Base-by-base conservation (phyloP, 768 basidiomycete species). In the Naematelia encephala region DNA sequence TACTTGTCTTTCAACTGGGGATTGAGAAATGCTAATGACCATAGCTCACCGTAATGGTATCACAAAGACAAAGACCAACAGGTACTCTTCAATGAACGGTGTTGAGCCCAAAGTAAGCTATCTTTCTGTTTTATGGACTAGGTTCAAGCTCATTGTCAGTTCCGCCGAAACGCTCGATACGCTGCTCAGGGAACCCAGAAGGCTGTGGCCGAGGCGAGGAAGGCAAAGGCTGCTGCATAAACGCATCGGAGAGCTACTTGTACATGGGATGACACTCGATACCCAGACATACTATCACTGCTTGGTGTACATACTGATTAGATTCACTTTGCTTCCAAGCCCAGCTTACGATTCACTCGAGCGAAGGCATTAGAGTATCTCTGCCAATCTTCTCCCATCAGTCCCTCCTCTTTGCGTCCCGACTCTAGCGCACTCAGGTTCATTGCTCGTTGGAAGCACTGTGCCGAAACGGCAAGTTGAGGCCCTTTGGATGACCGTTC, bases 41-140 rank as follows among this genome's bases (percentile, higher is more conserved):
- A 28, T 60, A 76, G 75, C 94, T 67, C 94, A 98, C 83, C 85
- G 89, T 67, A 98, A 98, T 83, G 94, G 93, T 75, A 94, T 97
- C 82, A 91, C 88, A 82, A 85, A 83, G 78, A 87, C 90, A 54
- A 80, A 82, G 78, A 82, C 84, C 59, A 82, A 84, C 77, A 84
- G 86, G 72, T 84, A 88, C 68, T 84, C 56, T 8, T 55, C 56
- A 19, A 64, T 63, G 63, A 64, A 64, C 56, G 93, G 92, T 84
- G 94, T 97, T 61, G 76, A 77, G 66, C 74, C 76, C 62, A 77
- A 77, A 71, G 76, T 73, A 56, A 62, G 73, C 64, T 44, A 28
- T 16, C 23, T 29, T 43, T 26, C 22, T 13, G 44, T 54, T 42
- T 13, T 54, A 5, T 54, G 52, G 25, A n/a, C 10, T 39, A 16